Conservation (phyloP, 2,329 filamentous ascomycete genomes). For the Fusarium newnesense region DNA sequence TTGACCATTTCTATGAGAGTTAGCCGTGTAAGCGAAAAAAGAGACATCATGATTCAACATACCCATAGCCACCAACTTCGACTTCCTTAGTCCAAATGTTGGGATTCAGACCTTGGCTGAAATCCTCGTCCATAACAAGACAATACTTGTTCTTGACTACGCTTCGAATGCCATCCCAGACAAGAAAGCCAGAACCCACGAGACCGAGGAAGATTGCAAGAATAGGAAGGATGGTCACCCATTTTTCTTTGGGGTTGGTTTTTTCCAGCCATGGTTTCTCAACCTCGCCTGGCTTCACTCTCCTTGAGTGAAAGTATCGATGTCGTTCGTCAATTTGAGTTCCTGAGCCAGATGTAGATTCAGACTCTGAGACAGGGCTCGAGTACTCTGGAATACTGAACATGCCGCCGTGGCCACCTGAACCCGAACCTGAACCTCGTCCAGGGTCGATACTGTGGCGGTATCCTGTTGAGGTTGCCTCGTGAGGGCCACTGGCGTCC, state of each 20-base stretch:
- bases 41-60: constrained; percentile 48
- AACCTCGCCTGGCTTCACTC: constrained; percentile 76
- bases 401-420: constrained; percentile 29
- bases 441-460: constrained; percentile 27
- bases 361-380: constrained; percentile 51
- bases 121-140: constrained; percentile 73
- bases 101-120: constrained; percentile 66
- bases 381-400: constrained; percentile 37
- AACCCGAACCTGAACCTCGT: constrained; percentile 19
- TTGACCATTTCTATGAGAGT: constrained; percentile 73
- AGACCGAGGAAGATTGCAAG: constrained; percentile 77
- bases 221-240: constrained; percentile 83
- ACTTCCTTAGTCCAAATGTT: constrained; percentile 79
- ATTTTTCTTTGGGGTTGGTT: constrained; percentile 82
- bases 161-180: constrained; percentile 78
- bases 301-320: constrained; percentile 78
- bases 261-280: constrained; percentile 83
- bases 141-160: constrained; percentile 82
- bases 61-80: constrained; percentile 81
- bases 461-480: constrained; percentile 17
- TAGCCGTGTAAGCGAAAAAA: background rate
- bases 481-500: constrained; percentile 10
- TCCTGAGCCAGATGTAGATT: constrained; percentile 52
- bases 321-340: constrained; percentile 53
- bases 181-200: constrained; percentile 73